These are phyloP conservation scores for Cytospora piceicola DNA, from an alignment of 2,329 filamentous ascomycete genomes.

Conservation along the genomic window DNA sequence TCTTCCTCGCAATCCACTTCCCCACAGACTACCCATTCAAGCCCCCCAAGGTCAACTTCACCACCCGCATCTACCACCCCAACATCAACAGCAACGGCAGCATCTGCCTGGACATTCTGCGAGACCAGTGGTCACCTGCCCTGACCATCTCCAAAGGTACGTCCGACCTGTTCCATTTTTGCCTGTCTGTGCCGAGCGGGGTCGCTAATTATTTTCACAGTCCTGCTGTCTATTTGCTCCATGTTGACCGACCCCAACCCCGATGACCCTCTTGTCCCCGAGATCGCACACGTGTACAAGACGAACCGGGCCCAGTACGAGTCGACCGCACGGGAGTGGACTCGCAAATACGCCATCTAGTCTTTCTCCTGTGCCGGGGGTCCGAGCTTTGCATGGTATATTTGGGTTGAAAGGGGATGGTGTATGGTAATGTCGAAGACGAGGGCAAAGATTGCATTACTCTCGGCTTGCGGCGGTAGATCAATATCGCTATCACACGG, in stretches of 20 bases:
- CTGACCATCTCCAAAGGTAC: constrained; percentile 98
- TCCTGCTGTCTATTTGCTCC: constrained; percentile 97
- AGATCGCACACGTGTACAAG: constrained; percentile 99
- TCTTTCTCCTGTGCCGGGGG: not conserved
- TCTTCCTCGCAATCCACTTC: constrained; percentile 99
- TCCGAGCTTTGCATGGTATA: constrained; percentile 7
- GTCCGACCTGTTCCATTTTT: constrained; percentile 29
- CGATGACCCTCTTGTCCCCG: constrained; percentile 96
- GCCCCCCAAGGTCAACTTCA: constrained; percentile 99
- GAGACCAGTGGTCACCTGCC: constrained; percentile 98
- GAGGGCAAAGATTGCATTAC: constrained; percentile 4
- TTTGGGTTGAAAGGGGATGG: constrained; percentile 11
- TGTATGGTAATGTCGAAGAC: constrained; percentile 14
- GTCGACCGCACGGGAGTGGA: constrained; percentile 96
- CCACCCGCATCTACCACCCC: constrained; percentile 98
- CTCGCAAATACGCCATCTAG: constrained; percentile 96
- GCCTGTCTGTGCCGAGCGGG: too few species aligned
- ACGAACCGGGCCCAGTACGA: constrained; percentile 95
- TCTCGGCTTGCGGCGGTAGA: constrained; percentile 22
- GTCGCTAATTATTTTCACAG: constrained; percentile 49
- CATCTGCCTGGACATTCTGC: constrained; percentile 97
- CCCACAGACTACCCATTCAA: constrained; percentile 99
- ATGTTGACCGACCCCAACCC: constrained; percentile 99
- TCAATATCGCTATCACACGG: constrained; percentile 18
- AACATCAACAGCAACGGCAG: constrained; percentile 99